Conservation (phyloP, 2,329 filamentous ascomycete species). For the Calycina herbarum region DNA sequence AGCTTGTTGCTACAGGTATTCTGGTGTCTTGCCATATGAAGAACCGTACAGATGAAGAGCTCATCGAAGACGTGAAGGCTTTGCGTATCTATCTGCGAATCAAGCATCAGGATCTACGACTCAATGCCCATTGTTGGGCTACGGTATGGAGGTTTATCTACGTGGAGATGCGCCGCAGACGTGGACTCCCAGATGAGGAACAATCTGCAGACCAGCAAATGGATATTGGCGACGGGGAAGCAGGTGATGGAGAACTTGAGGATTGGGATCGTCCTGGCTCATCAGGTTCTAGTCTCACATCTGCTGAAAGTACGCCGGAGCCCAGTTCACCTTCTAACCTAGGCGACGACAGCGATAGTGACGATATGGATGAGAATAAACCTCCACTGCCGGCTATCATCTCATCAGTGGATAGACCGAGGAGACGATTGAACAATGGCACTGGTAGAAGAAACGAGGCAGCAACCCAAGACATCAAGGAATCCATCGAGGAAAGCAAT, state of each 20-base stretch:
- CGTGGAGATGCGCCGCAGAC: constrained; percentile 16
- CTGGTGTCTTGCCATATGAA: constrained; percentile 37
- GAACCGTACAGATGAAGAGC: constrained; percentile 31
- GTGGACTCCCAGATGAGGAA: background rate
- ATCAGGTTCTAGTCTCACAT: background rate
- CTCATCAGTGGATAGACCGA: too few species aligned
- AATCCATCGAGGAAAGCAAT: too few species aligned
- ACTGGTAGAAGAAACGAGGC: too few species aligned
- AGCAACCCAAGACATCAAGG: too few species aligned
- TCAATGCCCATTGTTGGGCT: constrained; percentile 39
- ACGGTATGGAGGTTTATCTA: constrained; percentile 37
- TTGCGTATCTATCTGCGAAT: constrained; percentile 36
- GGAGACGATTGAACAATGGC: too few species aligned
- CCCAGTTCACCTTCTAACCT: background rate
- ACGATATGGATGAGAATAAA: too few species aligned
- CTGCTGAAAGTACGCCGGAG: constrained; percentile 8
- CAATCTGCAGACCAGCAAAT: too few species aligned
- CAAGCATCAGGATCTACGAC: constrained; percentile 38
- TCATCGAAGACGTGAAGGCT: constrained; percentile 38
- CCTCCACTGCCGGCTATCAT: too few species aligned
- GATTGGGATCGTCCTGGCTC: background rate
- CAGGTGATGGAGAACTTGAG: too few species aligned
- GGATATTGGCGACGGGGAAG: too few species aligned
- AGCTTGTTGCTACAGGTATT: constrained; percentile 38
- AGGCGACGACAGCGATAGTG: too few species aligned